A percentile compares a stretch with the other conserved stretches of the same genome.
phyloP scores from a whole-genome alignment of 176 grass and related monocot genomes.

The Oryza coarctata region DNA sequence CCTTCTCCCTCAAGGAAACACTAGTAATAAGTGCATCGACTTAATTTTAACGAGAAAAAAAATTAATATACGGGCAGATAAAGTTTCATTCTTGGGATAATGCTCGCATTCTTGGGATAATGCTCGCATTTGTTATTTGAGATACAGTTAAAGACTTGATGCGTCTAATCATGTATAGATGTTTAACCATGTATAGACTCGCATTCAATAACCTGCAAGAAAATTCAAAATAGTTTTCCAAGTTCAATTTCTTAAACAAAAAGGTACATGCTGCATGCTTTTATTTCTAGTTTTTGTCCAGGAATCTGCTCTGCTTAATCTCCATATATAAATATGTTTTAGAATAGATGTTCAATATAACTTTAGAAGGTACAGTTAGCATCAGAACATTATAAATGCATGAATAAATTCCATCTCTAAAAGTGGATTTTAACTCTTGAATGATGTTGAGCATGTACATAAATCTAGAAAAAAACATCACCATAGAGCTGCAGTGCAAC shows the following conservation, averaged over 20 bases:
- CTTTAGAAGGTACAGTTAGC: background rate
- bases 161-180: too few species aligned
- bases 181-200: too few species aligned
- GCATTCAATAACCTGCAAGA: background rate
- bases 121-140: too few species aligned
- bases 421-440: background rate
- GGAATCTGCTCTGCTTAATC: background rate
- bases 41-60: background rate
- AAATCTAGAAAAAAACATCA: background rate
- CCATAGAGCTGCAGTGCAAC: background rate
- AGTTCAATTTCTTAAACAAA: slow-evolving; percentile 1
- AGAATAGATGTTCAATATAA: background rate
- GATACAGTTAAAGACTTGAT: too few species aligned
- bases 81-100: background rate
- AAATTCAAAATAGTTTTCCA: background rate
- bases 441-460: background rate
- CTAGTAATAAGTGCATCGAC: background rate
- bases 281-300: background rate
- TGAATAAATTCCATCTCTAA: background rate
- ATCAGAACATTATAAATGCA: background rate
- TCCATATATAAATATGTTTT: background rate
- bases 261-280: background rate
- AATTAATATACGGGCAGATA: background rate
- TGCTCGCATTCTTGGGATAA: background rate
- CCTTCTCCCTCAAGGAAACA: background rate